Conservation (phyloP, 1,284 basidiomycete genomes). For the Boletus semigastroideus region DNA sequence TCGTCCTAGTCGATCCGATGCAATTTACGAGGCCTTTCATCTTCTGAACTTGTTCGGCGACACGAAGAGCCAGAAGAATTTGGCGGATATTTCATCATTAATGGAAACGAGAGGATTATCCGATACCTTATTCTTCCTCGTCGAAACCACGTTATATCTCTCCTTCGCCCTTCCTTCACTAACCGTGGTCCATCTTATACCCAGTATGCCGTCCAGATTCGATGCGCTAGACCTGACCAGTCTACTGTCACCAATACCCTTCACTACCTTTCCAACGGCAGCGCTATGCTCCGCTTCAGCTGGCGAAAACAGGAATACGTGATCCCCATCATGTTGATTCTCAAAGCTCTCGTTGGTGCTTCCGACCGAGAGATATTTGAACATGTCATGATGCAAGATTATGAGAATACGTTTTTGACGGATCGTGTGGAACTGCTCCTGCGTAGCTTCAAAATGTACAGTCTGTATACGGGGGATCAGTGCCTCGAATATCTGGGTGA, state of each 20-base stretch:
- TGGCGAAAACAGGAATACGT: slow-evolving; percentile 99
- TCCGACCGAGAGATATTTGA: slow-evolving; percentile 98
- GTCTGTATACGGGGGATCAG: slow-evolving; percentile 86
- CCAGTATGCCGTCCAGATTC: slow-evolving; percentile 92
- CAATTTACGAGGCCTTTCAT: slow-evolving; percentile 84
- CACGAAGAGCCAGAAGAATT: slow-evolving; percentile 99
- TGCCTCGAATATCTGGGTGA: slow-evolving; percentile 97
- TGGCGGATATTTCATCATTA: slow-evolving; percentile 98
- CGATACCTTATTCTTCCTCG: slow-evolving; percentile 93
- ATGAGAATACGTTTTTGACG: slow-evolving; percentile 95
- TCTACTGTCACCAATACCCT: slow-evolving; percentile 93
- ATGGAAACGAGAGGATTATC: slow-evolving; percentile 98
- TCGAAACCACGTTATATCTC: slow-evolving; percentile 87
- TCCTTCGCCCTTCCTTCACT: slow-evolving; percentile 83
- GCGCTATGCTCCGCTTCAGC: slow-evolving; percentile 92
- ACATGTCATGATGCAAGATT: slow-evolving; percentile 96
- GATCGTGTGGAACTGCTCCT: slow-evolving; percentile 98
- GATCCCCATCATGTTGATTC: slow-evolving; percentile 94
- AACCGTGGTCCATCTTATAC: slow-evolving; percentile 97
- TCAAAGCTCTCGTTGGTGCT: slow-evolving; percentile 93
- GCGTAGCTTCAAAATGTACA: slow-evolving; percentile 93
- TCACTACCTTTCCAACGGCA: slow-evolving; percentile 96
- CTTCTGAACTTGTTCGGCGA: slow-evolving; percentile 82
- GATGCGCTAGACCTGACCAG: slow-evolving; percentile 91
- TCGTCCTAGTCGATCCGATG: slow-evolving; percentile 84